Evolutionary conservation across 106 monocot genomes (phyloP), one percentile per base, ranked within the genome.

Genomic region (Hemerocallis citrina): DNA sequence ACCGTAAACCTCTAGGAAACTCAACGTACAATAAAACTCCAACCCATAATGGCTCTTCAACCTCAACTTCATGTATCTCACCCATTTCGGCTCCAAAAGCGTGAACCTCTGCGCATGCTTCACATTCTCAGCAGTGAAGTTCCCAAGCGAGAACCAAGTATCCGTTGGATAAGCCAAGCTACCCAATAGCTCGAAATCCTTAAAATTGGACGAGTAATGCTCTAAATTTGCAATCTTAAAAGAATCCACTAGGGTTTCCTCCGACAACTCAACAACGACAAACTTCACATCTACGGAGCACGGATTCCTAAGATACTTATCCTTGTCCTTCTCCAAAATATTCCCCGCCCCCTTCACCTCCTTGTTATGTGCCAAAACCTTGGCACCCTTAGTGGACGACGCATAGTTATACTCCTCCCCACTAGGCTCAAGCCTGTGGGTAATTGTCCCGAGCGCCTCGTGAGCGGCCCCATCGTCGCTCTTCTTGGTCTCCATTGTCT

Each of bases 191-290:
- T 68, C 73, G 43, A 82, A 82, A 29, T 74, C 77, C 55, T 61
- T 77, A 62, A 82, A 82, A 61, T 82, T 82, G 30, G 82, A 82
- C 0, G 82, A 82, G 40, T 81, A 82, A 57, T 82, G 82, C 73
- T 82, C 82, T 33, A 77, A 66, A 60, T 82, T 82, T 3, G 73
- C 82, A 20, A 82, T 77, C 54, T 66, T 65, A 5, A 82, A 41
- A 21, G 59, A 38, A 59, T 77, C 73, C n/a, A 82, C 82, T 0
- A 82, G 65, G 15, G 82, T 82, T 55, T 82, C 77, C 65, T 77
- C 82, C 15, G 77, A 65, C 37, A 82, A 66, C 66, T 82, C 82
- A 30, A 82, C 47, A 23, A 62, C 69, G 8, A 82, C 73, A 57
- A 77, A 82, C 55, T 82, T 82, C 19, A 24, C 68, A 28, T 52